Evolutionary conservation across 345 rosid species (phyloP).

Genomic region (Corchorus capsularis): DNA sequence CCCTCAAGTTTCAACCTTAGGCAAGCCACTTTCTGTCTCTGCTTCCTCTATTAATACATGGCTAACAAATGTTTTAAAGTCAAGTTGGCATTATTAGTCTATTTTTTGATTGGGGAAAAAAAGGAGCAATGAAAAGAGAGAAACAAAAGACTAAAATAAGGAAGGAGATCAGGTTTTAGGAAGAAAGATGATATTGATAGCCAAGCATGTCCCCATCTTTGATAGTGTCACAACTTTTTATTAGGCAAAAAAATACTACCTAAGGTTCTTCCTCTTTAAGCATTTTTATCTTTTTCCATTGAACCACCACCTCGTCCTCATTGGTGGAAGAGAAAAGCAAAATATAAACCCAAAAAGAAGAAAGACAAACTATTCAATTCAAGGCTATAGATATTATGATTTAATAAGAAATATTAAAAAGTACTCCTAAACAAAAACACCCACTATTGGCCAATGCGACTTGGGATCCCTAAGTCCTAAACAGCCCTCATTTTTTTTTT

Average conservation of each 20-base stretch:
- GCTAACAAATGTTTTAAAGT: neutral
- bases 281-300: neutral
- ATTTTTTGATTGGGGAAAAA: neutral
- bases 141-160: neutral
- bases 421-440: neutral
- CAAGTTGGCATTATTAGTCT: neutral
- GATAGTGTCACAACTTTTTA: neutral
- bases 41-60: neutral
- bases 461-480: neutral
- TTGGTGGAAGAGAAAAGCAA: neutral
- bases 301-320: slow-evolving; percentile 2
- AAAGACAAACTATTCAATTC: slow-evolving; percentile 4
- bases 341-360: neutral
- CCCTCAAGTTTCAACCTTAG: too few relatives aligned
- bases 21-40: neutral
- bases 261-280: neutral
- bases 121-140: neutral
- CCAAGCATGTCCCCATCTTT: slow-evolving; percentile 27
- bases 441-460: neutral
- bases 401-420: neutral
- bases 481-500: too few relatives aligned
- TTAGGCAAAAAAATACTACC: slow-evolving; percentile 7
- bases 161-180: neutral
- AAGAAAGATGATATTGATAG: neutral
- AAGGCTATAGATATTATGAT: too few relatives aligned